Conservation (phyloP, 2,329 filamentous ascomycete genomes). For the Aspergillus fischeri region DNA sequence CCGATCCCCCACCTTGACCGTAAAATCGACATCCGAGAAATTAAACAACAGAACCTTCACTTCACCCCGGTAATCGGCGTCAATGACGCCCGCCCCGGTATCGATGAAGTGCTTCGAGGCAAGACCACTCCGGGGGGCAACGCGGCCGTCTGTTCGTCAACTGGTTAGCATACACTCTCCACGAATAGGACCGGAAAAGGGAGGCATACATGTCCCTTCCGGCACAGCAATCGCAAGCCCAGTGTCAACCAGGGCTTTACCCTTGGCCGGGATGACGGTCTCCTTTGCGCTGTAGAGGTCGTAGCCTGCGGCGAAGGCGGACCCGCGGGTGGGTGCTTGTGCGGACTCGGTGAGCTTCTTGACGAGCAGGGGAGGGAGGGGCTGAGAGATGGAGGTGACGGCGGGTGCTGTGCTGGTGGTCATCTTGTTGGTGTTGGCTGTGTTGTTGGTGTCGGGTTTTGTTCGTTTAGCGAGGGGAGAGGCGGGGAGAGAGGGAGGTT, state of each 20-base stretch:
- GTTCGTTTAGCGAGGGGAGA: slow-evolving; percentile 78
- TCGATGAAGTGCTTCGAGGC: slow-evolving; percentile 95
- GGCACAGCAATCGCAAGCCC: slow-evolving; percentile 90
- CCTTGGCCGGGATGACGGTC: slow-evolving; percentile 71
- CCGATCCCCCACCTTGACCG: slow-evolving; percentile 78
- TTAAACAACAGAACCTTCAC: slow-evolving; percentile 97
- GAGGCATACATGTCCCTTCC: slow-evolving; percentile 72
- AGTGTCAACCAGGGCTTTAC: slow-evolving; percentile 83
- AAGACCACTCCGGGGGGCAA: slow-evolving; percentile 86
- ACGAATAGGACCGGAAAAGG: neutral
- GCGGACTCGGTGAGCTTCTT: slow-evolving; percentile 81
- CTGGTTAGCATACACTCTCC: neutral
- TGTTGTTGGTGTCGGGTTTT: slow-evolving; percentile 53
- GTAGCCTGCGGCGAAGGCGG: slow-evolving; percentile 86
- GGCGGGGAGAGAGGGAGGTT: slow-evolving; percentile 58
- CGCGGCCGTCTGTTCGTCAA: slow-evolving; percentile 65
- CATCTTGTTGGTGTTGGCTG: slow-evolving; percentile 24
- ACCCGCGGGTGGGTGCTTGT: slow-evolving; percentile 81
- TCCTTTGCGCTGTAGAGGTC: slow-evolving; percentile 79
- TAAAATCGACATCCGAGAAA: slow-evolving; percentile 76
- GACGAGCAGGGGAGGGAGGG: slow-evolving; percentile 66
- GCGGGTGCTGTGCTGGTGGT: slow-evolving; percentile 28
- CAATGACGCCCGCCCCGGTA: slow-evolving; percentile 92
- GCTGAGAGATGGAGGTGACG: slow-evolving; percentile 37
- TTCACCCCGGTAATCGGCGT: slow-evolving; percentile 92